Conservation (phyloP, 768 basidiomycete genomes). For the Boletus rufocinnamomeus region DNA sequence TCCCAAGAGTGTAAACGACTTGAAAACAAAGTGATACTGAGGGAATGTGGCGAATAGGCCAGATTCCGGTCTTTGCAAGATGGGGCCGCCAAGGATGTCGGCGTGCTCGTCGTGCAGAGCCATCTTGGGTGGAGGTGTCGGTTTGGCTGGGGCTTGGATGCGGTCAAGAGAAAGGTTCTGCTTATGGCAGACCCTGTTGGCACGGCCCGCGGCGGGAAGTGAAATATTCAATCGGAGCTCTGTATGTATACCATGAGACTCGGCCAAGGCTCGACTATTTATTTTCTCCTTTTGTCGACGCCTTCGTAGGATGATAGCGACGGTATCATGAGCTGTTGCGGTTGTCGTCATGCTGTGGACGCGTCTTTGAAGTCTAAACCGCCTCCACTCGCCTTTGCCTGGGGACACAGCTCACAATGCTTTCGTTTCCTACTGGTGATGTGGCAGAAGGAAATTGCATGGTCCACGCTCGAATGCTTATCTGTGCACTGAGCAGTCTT, state of each 20-base stretch:
- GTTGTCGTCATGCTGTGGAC: not conserved
- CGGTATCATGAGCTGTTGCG: not conserved
- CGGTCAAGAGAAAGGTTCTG: slow-evolving; percentile 22
- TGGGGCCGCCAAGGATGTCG: slow-evolving; percentile 70
- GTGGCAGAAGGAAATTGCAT: slow-evolving; percentile 64
- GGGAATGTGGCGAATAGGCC: slow-evolving; percentile 36
- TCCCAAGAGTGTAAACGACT: slow-evolving; percentile 39
- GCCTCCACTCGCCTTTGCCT: slow-evolving; percentile 71
- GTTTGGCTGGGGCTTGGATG: slow-evolving; percentile 23
- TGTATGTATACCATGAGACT: not conserved
- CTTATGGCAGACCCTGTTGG: slow-evolving; percentile 16
- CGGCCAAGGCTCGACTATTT: not conserved
- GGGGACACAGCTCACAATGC: slow-evolving; percentile 72
- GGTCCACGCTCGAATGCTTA: slow-evolving; percentile 81
- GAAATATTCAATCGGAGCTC: slow-evolving; percentile 29
- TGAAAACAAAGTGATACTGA: slow-evolving; percentile 39
- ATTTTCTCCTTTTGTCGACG: not conserved
- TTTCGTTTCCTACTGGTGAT: slow-evolving; percentile 77
- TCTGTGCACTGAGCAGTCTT: slow-evolving; percentile 36
- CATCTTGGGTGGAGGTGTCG: slow-evolving; percentile 44
- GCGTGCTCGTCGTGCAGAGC: slow-evolving; percentile 55
- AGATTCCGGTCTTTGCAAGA: slow-evolving; percentile 39
- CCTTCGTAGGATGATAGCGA: not conserved
- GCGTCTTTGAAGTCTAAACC: not conserved
- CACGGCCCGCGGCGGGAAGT: slow-evolving; percentile 23